phyloP scores from a whole-genome alignment of 2,329 filamentous ascomycete genomes.

The Exutisphaerella laricina region DNA sequence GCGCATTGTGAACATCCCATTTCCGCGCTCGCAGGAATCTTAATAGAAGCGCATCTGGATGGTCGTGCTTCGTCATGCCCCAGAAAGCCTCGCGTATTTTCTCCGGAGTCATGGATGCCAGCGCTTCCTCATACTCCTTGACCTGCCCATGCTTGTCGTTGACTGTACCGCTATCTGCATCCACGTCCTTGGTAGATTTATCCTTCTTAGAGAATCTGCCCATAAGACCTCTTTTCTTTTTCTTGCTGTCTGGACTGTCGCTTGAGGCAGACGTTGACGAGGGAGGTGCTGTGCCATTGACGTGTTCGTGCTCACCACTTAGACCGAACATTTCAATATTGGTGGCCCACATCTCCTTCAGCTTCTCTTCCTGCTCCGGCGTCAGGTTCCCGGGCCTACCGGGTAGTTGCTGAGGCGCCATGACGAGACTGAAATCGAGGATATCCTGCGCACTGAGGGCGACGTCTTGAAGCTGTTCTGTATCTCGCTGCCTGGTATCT shows the following conservation, averaged over 20 bases:
- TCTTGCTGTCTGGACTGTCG: conserved; percentile 41
- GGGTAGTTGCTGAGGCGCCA: conserved; percentile 36
- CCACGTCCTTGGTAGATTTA: conserved; percentile 49
- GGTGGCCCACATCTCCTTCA: conserved; percentile 78
- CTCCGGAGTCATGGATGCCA: conserved; percentile 71
- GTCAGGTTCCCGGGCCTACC: conserved; percentile 84
- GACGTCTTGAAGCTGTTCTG: conserved; percentile 5
- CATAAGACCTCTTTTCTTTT: conserved; percentile 70
- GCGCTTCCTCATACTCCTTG: conserved; percentile 76
- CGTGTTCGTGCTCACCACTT: conserved; percentile 18
- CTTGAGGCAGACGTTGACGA: conserved; percentile 14
- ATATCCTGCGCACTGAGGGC: conserved; percentile 15
- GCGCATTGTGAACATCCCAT: conserved; percentile 90
- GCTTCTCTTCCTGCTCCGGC: conserved; percentile 78
- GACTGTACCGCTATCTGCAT: conserved; percentile 48
- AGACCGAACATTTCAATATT: conserved; percentile 72
- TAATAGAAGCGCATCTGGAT: conserved; percentile 78
- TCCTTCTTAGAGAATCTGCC: conserved; percentile 63
- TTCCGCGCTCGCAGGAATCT: conserved; percentile 85
- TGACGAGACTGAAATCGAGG: conserved; percentile 3
- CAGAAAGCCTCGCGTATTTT: conserved; percentile 76
- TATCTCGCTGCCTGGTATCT: background rate
- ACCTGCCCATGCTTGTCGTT: conserved; percentile 90
- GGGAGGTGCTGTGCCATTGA: conserved; percentile 25
- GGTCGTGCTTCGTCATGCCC: conserved; percentile 91